These are phyloP conservation scores for Candida corydali DNA, from an alignment of 805 yeast species.

Conservation along the genomic window DNA sequence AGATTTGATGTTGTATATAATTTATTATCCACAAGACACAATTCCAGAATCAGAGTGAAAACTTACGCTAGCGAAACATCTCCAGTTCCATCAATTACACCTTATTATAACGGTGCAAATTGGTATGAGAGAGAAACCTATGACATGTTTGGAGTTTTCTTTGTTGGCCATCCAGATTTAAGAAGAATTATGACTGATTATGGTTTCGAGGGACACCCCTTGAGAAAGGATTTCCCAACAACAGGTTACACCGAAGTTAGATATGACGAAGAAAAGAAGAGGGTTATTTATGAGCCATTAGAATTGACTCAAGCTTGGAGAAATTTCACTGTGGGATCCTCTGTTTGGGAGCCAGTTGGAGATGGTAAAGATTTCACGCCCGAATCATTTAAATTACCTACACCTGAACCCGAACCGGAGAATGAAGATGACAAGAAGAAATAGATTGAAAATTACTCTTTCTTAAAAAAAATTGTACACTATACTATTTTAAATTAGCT, in stretches of 20 bases:
- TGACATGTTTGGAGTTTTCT: constrained; percentile 82
- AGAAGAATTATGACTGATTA: constrained; percentile 89
- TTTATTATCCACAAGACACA: constrained; percentile 73
- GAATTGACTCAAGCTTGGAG: constrained; percentile 92
- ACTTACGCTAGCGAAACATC: constrained; percentile 82
- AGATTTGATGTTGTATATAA: constrained; percentile 87
- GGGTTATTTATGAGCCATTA: constrained; percentile 84
- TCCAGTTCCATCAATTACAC: constrained; percentile 76
- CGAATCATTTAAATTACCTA: constrained; percentile 74
- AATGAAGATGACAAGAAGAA: constrained; percentile 32
- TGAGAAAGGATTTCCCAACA: constrained; percentile 89
- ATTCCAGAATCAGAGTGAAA: constrained; percentile 83
- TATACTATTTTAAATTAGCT: constrained; percentile 14
- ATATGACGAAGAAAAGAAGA: constrained; percentile 86
- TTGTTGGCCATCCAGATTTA: constrained; percentile 85
- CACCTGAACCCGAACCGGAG: constrained; percentile 71
- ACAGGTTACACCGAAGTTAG: constrained; percentile 89
- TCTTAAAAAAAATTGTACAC: constrained; percentile 1
- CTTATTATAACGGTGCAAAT: constrained; percentile 73
- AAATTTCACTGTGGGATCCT: constrained; percentile 82
- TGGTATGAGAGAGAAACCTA: constrained; percentile 91
- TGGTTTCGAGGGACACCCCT: constrained; percentile 89
- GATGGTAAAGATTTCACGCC: constrained; percentile 82
- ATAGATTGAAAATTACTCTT: constrained; percentile 1
- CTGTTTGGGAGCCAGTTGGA: constrained; percentile 91